A percentile compares a stretch with the other conserved stretches of the same genome.
phyloP scores from a whole-genome alignment of 2,329 filamentous ascomycete species.

The Trematosphaeria pertusa region DNA sequence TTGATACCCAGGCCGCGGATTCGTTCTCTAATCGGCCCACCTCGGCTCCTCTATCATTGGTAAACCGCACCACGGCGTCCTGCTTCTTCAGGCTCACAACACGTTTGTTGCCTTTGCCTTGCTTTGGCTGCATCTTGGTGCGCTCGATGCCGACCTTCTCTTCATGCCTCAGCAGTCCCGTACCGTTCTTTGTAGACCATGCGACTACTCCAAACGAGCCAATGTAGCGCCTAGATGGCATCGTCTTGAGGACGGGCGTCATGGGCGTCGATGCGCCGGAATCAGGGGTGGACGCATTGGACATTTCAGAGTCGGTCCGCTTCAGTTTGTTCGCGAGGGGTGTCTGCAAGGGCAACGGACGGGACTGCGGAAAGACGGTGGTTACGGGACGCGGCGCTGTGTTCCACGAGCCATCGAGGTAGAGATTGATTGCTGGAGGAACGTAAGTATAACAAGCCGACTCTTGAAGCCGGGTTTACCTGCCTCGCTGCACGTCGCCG shows the following conservation, averaged over 20 bases:
- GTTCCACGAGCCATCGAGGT: slow-evolving; percentile 69
- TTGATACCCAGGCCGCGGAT: slow-evolving; percentile 88
- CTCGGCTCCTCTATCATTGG: slow-evolving; percentile 77
- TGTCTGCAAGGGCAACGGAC: slow-evolving; percentile 26
- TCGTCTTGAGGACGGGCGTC: slow-evolving; percentile 38
- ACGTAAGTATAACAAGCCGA: slow-evolving; percentile 20
- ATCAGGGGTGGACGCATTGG: slow-evolving; percentile 27
- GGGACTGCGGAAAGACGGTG: slow-evolving; percentile 25
- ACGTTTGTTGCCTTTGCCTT: slow-evolving; percentile 48
- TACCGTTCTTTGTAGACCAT: slow-evolving; percentile 89
- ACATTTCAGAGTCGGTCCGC: slow-evolving; percentile 34
- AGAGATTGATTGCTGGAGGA: slow-evolving; percentile 65
- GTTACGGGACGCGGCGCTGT: slow-evolving; percentile 27
- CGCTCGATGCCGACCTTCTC: slow-evolving; percentile 88
- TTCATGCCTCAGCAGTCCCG: slow-evolving; percentile 76
- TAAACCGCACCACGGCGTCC: slow-evolving; percentile 92
- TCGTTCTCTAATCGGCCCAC: slow-evolving; percentile 88
- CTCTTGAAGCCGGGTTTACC: background rate
- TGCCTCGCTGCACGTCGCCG: slow-evolving; percentile 61
- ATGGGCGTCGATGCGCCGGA: slow-evolving; percentile 28
- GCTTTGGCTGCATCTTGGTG: slow-evolving; percentile 70
- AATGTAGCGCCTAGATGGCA: slow-evolving; percentile 74
- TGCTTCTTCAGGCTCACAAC: slow-evolving; percentile 69
- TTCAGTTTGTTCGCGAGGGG: slow-evolving; percentile 31
- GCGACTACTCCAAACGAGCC: slow-evolving; percentile 90